Base-by-base conservation (phyloP, 2,329 filamentous ascomycete species). In the Sclerotinia borealis region DNA sequence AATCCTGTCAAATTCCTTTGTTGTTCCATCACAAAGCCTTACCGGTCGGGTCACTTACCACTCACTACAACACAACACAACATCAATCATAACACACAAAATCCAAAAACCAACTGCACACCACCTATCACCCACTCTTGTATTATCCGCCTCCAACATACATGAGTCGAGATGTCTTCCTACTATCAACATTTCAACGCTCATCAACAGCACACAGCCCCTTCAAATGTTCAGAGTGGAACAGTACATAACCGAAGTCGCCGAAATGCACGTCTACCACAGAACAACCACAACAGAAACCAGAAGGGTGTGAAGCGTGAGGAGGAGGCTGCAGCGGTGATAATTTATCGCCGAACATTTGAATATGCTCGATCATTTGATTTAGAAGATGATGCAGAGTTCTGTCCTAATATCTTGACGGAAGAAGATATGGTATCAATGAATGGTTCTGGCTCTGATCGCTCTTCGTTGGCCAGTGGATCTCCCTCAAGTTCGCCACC, bases 281-380 rank as follows among this genome's bases (percentile, higher is more conserved):
- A 96, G 75, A 92, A 93, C 79, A 80, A 87, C 58, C 91, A 96
- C 75, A 48, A 54, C 15, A 90, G 92, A 76, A 51, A 52, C 4
- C 92, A 91, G 75, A 90, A 92, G 67, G 88, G 89, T 68, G 89
- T 93, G 74, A 90, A 88, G 73, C 91, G 93, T 79, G 93, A 96
- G 77, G 92, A 96, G 76, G 92, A 96, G 77, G 83, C 88, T n/a
- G 86, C 86, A 25, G 85, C 87, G 58, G 81, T 96, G 65, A 83
- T 84, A 66, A 86, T 87, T 67, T 97, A 96, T 80, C 90, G 93
- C 71, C 86, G 86, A 70, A 88, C 92, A 74, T 96, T 96, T 71
- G 93, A 98, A 79, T 90, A 92, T 68, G 92, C 91, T 65, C 87
- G 92, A 65, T 96, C 93, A 11, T 98, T 98, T 74, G 93, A 98